Base-by-base conservation (phyloP, 2,329 filamentous ascomycete genomes). In the Fusarium guadeloupense region DNA sequence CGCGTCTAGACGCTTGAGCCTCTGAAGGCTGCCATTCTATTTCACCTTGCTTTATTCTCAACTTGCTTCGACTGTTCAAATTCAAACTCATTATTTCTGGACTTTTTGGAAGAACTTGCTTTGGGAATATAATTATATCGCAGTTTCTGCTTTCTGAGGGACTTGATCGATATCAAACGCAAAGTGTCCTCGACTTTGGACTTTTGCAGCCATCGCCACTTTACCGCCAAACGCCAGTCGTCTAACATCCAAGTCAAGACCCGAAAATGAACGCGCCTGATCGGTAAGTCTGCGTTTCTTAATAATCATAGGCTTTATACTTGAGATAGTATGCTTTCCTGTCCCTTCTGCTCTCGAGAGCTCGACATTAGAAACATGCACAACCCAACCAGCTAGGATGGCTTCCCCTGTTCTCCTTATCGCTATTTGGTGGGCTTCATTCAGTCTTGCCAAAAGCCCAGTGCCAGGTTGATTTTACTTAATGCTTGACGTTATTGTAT, bases 201-300 rank as follows among this genome's bases (percentile, higher is more conserved):
- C 33, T 40, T 46, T 64, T 47, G 43, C 43, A 46, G 31, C 31
- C 12, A 64, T 64, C 56, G 47, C 46, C 60, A 62, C 55, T 39
- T 60, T 65, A 65, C 61, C 61, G 56, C 61, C 61, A 47, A 58
- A 65, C 42, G n/a, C 26, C 31, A 14, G 28, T 33, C 37, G 33
- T 31, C 38, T 49, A 48, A 54, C 42, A 55, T 25, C 19, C 20
- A 6, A 19, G 35, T 21, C 16, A 47, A 45, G 20, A 51, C 35
- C 16, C 34, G 9, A 80, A 66, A 23, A 85, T 85, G 83, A 85
- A 85, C 76, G 83, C 83, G 12, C 83, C 83, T 16, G 83, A 85
- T 70, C 77, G 83, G 83, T 85, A 64, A 73, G 82, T 75, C 33
- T 7, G 13, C 45, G 14, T 42, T 40, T 42, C 47, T 30, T 38